Base-by-base conservation (phyloP, 176 grass and related monocot genomes). In the Ananas comosus region DNA sequence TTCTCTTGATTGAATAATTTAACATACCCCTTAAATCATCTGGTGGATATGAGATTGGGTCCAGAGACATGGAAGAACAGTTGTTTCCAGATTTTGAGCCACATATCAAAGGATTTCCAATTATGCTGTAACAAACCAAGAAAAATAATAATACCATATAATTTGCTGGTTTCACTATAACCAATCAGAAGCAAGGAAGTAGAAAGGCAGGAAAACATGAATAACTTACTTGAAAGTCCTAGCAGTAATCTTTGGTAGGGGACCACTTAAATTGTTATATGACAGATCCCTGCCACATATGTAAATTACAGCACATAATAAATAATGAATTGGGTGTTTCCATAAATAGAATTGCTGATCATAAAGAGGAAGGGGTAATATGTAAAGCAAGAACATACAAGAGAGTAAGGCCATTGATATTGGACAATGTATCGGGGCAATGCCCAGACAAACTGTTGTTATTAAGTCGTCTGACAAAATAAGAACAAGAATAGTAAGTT, bases 241-340 rank as follows among this genome's bases (percentile, higher is more conserved):
- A 18, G 73, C 73, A 42, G 63, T 65, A 66, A 75, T 66, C n/a
- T 67, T 66, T 18, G 81, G 83, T 10, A 64, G 72, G 9, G 58
- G 77, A n/a, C 88, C 86, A 49, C 88, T 96, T 19, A 91, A 79
- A 25, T 96, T 89, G 81, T 96, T 96, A 49, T 80, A 89, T 9
- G 92, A 91, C 63, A 96, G 67, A 85, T 96, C 92, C 72, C 88
- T 96, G 63, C 21, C 50, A 21, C 63, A 70, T 54, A 59, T 51
- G 22, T 33, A 52, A 67, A 24, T 49, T 75, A 2, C 50, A 64
- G 48, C 49, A 69, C 63, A 79, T 29, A 59, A 72, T 73, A 17
- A 59, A 59, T 9, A 9, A 59, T 5, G 56, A 59, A 18, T 59
- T 59, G n/a, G 10, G 19, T 22, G 19, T 59, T 4, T 18, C 23